Conservation (phyloP, 73 alveolate genomes). For the Blepharisma japonicum region DNA sequence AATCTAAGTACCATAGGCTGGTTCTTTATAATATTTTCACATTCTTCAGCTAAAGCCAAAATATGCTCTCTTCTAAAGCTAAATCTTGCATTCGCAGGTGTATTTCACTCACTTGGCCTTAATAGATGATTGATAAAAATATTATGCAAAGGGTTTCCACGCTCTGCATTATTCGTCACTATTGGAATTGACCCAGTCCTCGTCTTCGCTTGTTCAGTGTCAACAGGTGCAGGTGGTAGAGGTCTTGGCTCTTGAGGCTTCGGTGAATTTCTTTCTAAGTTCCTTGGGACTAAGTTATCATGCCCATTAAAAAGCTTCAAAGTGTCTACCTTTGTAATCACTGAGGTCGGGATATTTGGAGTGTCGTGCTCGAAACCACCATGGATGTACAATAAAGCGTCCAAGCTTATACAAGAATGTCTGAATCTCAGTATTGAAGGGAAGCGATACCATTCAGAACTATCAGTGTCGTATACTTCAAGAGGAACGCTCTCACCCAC, state of each 20-base stretch:
- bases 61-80: constrained; percentile 73
- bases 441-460: constrained; percentile 90
- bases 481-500: constrained; percentile 87
- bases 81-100: constrained; percentile 51
- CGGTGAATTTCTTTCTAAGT: neutral
- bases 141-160: constrained; percentile 44
- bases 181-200: neutral
- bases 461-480: constrained; percentile 96
- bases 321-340: constrained; percentile 9
- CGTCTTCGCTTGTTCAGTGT: neutral
- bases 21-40: constrained; percentile 65
- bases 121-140: constrained; percentile 72
- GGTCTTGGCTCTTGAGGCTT: constrained; percentile 29
- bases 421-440: constrained; percentile 82
- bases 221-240: constrained; percentile 16
- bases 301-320: neutral
- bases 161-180: constrained; percentile 22
- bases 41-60: constrained; percentile 73
- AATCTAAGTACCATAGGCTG: constrained; percentile 90
- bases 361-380: constrained; percentile 95
- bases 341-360: constrained; percentile 46
- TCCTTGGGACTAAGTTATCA: constrained; percentile 1
- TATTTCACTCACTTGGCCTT: constrained; percentile 79
- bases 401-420: constrained; percentile 63
- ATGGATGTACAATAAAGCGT: constrained; percentile 67